A percentile compares a stretch with the other conserved stretches of the same genome.
Conservation (phyloP, 345 rosid species). For the Euphorbia lathyris region DNA sequence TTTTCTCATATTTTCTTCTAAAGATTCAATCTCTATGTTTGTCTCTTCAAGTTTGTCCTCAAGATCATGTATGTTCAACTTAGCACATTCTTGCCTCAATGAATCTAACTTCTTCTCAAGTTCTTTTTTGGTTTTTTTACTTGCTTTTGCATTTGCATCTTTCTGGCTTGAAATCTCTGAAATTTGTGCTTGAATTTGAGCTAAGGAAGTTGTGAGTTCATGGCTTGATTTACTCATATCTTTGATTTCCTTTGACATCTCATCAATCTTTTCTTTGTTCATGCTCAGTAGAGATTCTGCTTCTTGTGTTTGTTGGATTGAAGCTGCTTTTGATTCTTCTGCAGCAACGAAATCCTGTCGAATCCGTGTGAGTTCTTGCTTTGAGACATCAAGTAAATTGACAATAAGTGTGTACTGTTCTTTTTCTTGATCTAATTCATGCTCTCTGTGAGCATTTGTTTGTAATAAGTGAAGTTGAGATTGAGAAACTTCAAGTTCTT, state of each 20-base stretch:
- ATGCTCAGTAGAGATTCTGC: conserved; percentile 43
- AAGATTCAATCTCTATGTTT: conserved; percentile 54
- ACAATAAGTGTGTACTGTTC: conserved; percentile 50
- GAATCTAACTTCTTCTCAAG: conserved; percentile 39
- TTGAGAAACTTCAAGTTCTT: conserved; percentile 60
- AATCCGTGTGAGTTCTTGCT: conserved; percentile 63
- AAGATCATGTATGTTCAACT: conserved; percentile 34
- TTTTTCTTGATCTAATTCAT: conserved; percentile 54
- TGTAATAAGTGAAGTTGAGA: conserved; percentile 21
- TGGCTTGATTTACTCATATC: conserved; percentile 55
- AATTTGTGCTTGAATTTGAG: conserved; percentile 44
- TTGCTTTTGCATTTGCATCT: conserved; percentile 37
- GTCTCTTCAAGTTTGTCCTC: conserved; percentile 51
- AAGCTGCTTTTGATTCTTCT: conserved; percentile 52
- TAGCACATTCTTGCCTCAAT: conserved; percentile 45
- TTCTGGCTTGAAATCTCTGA: conserved; percentile 42
- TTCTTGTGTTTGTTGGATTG: conserved; percentile 67
- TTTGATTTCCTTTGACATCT: conserved; percentile 56
- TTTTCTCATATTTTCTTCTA: conserved; percentile 61
- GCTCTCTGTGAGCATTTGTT: conserved; percentile 34
- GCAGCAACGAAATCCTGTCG: conserved; percentile 76
- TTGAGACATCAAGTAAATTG: conserved; percentile 50
- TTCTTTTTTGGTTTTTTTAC: conserved; percentile 43
- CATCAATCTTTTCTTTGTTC: conserved; percentile 39
- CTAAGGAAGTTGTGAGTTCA: conserved; percentile 50